Evolutionary conservation across 2,329 filamentous ascomycete species (phyloP).

Genomic region (Sporothrix dimorphospora): DNA sequence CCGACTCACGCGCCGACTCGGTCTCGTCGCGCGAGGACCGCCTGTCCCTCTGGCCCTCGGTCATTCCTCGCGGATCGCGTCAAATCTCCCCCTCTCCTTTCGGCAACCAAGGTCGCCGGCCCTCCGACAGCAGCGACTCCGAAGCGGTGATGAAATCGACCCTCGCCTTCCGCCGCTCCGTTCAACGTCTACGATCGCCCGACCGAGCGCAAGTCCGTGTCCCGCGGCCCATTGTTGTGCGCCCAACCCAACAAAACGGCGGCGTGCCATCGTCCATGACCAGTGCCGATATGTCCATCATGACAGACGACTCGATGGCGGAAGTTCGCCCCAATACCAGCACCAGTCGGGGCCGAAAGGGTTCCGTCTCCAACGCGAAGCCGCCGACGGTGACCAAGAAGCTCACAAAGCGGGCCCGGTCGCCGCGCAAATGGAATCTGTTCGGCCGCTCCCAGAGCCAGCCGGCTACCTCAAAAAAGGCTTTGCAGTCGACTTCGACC

Average conservation of each 20-base stretch:
- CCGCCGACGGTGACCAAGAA: constrained; percentile 50
- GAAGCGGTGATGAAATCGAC: constrained; percentile 56
- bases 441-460: constrained; percentile 60
- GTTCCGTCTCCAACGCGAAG: not conserved
- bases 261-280: constrained; percentile 54
- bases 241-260: constrained; percentile 36
- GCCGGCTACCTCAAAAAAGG: constrained; percentile 45
- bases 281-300: constrained; percentile 60
- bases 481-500: constrained; percentile 43
- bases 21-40: constrained; percentile 48
- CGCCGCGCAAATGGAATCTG: constrained; percentile 65
- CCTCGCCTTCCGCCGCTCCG: constrained; percentile 58
- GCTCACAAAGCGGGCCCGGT: constrained; percentile 57
- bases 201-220: constrained; percentile 50
- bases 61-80: constrained; percentile 48
- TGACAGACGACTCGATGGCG: constrained; percentile 59
- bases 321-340: constrained; percentile 45
- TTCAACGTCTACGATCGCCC: constrained; percentile 54
- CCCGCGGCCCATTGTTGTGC: constrained; percentile 58
- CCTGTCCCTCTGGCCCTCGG: constrained; percentile 58
- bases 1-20: constrained; percentile 48
- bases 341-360: constrained; percentile 36
- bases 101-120: constrained; percentile 43
- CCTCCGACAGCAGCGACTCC: constrained; percentile 61
- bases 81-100: constrained; percentile 32